Evolutionary conservation across 169 alveolate species (phyloP).

Genomic region (Cryptosporidium baileyi): DNA sequence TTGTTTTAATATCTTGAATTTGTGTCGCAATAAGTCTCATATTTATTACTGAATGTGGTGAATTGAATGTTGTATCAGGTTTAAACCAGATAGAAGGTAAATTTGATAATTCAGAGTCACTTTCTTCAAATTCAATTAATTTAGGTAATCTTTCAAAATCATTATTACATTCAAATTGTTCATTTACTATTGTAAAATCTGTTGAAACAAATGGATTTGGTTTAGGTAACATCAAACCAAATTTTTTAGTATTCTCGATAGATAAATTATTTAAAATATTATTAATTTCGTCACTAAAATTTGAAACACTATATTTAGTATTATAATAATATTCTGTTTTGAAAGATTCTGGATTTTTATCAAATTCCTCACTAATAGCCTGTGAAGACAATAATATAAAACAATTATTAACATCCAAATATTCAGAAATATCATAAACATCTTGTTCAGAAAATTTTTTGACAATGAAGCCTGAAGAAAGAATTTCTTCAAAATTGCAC

Average conservation of each 20-base stretch:
- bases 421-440: constrained; percentile 18
- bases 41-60: constrained; percentile 52
- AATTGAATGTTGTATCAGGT: constrained; percentile 35
- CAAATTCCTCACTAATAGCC: constrained; percentile 8
- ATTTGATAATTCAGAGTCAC: not conserved
- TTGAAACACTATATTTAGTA: constrained; percentile 18
- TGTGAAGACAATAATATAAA: constrained; percentile 13
- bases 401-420: not conserved
- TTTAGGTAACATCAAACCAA: constrained; percentile 48
- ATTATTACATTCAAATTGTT: constrained; percentile 10
- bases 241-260: not conserved
- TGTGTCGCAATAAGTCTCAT: constrained; percentile 19
- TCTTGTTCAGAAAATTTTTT: constrained; percentile 9
- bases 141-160: constrained; percentile 40
- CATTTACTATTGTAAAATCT: constrained; percentile 24
- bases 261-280: not conserved
- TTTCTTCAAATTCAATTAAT: not conserved
- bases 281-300: not conserved
- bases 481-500: constrained; percentile 29
- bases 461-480: constrained; percentile 20
- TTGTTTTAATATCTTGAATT: not conserved
- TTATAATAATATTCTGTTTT: constrained; percentile 21
- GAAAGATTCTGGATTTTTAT: constrained; percentile 1
- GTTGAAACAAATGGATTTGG: constrained; percentile 62
- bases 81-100: constrained; percentile 43